Conservation (phyloP, 371 early-diverging fungal species). For the Syncephalastrum sp. region DNA sequence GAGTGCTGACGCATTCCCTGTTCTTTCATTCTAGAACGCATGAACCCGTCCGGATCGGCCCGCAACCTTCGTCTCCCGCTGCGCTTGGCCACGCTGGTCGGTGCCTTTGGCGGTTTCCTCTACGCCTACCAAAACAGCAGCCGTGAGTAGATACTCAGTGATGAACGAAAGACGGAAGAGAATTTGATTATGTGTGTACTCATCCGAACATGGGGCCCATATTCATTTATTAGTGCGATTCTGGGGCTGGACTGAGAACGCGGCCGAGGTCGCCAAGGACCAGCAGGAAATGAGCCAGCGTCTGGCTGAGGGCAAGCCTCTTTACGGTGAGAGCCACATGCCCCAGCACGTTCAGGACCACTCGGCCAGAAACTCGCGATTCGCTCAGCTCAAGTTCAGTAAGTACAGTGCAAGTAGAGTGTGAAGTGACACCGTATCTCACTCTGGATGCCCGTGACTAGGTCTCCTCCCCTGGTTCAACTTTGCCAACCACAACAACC, state of each 20-base stretch:
- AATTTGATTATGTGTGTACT: too few species aligned
- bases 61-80: slow-evolving; percentile 54
- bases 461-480: slow-evolving; percentile 80
- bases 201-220: background rate
- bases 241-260: slow-evolving; percentile 93
- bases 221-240: slow-evolving; percentile 69
- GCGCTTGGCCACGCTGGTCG: slow-evolving; percentile 50
- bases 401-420: slow-evolving; percentile 25
- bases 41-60: slow-evolving; percentile 46
- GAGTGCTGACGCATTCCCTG: too few species aligned
- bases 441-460: slow-evolving; percentile 8
- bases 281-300: slow-evolving; percentile 64
- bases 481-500: slow-evolving; percentile 80
- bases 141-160: slow-evolving; percentile 46
- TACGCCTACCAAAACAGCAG: slow-evolving; percentile 66
- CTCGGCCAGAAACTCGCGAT: slow-evolving; percentile 72
- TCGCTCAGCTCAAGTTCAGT: slow-evolving; percentile 68
- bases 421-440: too few species aligned
- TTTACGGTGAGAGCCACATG: slow-evolving; percentile 69
- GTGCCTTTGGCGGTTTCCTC: slow-evolving; percentile 71
- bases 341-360: slow-evolving; percentile 62
- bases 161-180: background rate
- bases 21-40: slow-evolving; percentile 27
- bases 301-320: slow-evolving; percentile 66
- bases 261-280: slow-evolving; percentile 75